A percentile compares a stretch with the other conserved stretches of the same genome.
These are phyloP conservation scores for Calonectria pteridis DNA, from an alignment of 2,329 filamentous ascomycete genomes.

Conservation along the genomic window DNA sequence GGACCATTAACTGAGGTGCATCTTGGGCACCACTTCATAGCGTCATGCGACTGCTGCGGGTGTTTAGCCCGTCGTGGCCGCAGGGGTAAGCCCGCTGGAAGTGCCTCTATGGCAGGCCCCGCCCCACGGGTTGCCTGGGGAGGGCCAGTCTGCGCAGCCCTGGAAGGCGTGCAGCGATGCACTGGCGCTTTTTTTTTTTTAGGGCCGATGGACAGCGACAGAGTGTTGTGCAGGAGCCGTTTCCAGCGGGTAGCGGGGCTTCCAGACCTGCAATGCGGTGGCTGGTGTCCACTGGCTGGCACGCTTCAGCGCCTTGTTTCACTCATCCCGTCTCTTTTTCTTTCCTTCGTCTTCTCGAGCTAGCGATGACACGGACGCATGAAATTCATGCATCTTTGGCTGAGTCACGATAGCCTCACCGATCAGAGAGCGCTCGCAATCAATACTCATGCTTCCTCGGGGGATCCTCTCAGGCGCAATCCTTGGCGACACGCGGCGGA, in stretches of 20 bases:
- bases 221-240: neutral
- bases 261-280: neutral
- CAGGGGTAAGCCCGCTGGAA: constrained; percentile 9
- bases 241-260: constrained; percentile 7
- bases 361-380: neutral
- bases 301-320: neutral
- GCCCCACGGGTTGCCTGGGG: neutral
- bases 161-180: neutral
- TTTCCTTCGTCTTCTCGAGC: neutral
- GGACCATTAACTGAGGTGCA: constrained; percentile 32
- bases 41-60: constrained; percentile 3
- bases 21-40: neutral
- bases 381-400: constrained; percentile 3
- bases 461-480: neutral
- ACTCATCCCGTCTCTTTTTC: neutral
- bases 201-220: neutral
- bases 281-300: neutral
- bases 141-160: neutral
- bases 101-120: constrained; percentile 4
- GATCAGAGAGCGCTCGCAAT: neutral
- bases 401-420: neutral
- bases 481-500: constrained; percentile 3
- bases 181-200: neutral
- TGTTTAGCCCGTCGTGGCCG: neutral
- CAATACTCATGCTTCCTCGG: neutral